Conservation (phyloP, 2,329 filamentous ascomycete species). For the Cytospora paraplurivora region DNA sequence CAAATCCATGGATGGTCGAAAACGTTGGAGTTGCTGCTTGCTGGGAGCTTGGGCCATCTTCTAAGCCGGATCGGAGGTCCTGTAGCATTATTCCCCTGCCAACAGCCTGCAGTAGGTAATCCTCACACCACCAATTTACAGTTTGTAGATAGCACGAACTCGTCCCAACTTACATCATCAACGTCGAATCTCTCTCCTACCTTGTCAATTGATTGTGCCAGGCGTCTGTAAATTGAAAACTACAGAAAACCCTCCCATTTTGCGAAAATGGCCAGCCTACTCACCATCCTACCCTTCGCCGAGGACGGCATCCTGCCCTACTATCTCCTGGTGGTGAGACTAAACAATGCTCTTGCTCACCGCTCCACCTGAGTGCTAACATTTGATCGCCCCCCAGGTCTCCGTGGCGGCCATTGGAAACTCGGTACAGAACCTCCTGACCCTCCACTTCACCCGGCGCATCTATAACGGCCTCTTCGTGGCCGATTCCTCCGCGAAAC, state of each 20-base stretch:
- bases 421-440: slow-evolving; percentile 79
- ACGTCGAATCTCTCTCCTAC: neutral
- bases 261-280: slow-evolving; percentile 48
- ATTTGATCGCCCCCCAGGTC: slow-evolving; percentile 56
- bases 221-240: neutral
- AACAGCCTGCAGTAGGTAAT: neutral
- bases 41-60: no score
- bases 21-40: no score
- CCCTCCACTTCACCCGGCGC: slow-evolving; percentile 79
- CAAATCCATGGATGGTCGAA: no score
- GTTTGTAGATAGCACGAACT: neutral
- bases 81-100: neutral
- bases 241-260: neutral
- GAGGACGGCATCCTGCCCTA: slow-evolving; percentile 59
- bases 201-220: neutral
- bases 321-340: slow-evolving; percentile 58
- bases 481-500: slow-evolving; percentile 47
- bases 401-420: slow-evolving; percentile 83
- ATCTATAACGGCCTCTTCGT: slow-evolving; percentile 75
- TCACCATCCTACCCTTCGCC: slow-evolving; percentile 48
- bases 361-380: neutral
- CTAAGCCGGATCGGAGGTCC: no score
- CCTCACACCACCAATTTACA: neutral
- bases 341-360: slow-evolving; percentile 13
- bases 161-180: neutral